Base-by-base conservation (phyloP, 2,329 filamentous ascomycete genomes). In the Fusarium sp. region DNA sequence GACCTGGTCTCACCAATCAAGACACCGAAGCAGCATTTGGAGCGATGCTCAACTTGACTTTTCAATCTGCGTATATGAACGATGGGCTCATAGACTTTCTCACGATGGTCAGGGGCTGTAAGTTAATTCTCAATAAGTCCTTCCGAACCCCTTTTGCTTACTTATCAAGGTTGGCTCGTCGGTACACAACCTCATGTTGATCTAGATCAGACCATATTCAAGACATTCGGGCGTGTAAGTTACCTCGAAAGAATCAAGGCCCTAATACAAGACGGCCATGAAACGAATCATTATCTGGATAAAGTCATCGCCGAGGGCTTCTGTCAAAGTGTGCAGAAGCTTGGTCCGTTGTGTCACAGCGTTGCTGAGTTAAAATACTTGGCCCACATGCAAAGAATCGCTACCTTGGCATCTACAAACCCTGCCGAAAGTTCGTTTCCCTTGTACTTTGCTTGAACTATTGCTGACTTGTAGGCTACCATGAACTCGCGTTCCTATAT, bases 81-180 rank as follows among this genome's bases (percentile, higher is more conserved):
- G 83, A 85, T 26, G 83, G 83, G 33, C 79, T 85, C 73, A 67
- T 70, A 15, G 83, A 85, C 66, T 85, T 83, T 54, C 57, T 84
- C 10, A 75, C 80, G 22, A 84, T 84, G 81, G 66, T 82, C 41
- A 76, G 83, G 31, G 83, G 83, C 5, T 84, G 83, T 79, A 75
- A 74, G 70, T 74, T 17, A n/a, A 55, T 13, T 6, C 24, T n/a
- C 10, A n/a, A 20, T n/a, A 55, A 28, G n/a, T 11, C n/a, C 20
- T 38, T 3, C 35, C 6, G 48, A 28, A 12, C 31, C 48, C 10
- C n/a, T 15, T 24, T 54, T 55, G 44, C 52, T 52, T 8, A 67
- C 48, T 22, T 8, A 6, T 14, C 8, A 24, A 80, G 79, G 79
- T 39, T 79, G 78, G 60, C 68, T 80, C 6, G 72, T 81, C n/a